A percentile compares a stretch with the other conserved stretches of the same genome.
phyloP scores from a whole-genome alignment of 2,329 filamentous ascomycete species.

The Alternaria viburni region DNA sequence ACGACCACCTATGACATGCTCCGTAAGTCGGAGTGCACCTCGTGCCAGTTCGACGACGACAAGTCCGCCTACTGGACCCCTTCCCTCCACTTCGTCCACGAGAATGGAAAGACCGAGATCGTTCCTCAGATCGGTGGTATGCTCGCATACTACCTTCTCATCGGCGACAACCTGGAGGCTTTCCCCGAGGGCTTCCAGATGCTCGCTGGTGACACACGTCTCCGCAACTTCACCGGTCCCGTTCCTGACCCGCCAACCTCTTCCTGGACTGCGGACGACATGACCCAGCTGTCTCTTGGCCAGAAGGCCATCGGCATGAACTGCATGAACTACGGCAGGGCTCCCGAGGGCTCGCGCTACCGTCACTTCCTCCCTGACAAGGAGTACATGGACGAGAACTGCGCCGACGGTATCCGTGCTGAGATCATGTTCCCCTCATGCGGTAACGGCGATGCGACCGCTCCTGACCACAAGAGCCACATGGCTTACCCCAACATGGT shows the following conservation, averaged over 20 bases:
- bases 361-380: slow-evolving; percentile 85
- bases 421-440: slow-evolving; percentile 78
- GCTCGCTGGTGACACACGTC: slow-evolving; percentile 68
- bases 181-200: slow-evolving; percentile 77
- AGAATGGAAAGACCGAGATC: slow-evolving; percentile 67
- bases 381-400: slow-evolving; percentile 78
- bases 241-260: slow-evolving; percentile 74
- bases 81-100: slow-evolving; percentile 70
- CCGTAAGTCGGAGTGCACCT: slow-evolving; percentile 70
- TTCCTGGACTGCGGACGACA: slow-evolving; percentile 67
- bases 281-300: slow-evolving; percentile 71
- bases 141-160: slow-evolving; percentile 78
- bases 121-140: slow-evolving; percentile 64
- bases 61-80: slow-evolving; percentile 63
- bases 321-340: slow-evolving; percentile 79
- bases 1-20: slow-evolving; percentile 68
- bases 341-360: slow-evolving; percentile 75
- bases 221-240: slow-evolving; percentile 61
- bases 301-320: slow-evolving; percentile 94
- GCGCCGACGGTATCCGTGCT: slow-evolving; percentile 76
- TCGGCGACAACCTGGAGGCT: slow-evolving; percentile 70
- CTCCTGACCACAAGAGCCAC: slow-evolving; percentile 68
- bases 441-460: slow-evolving; percentile 69
- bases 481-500: slow-evolving; percentile 65
- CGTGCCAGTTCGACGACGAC: slow-evolving; percentile 60